Percentiles rank a stretch among this genome's conserved stretches.
Evolutionary conservation across 768 basidiomycete species (phyloP).

Genomic region (Lactarius sanguifluus): DNA sequence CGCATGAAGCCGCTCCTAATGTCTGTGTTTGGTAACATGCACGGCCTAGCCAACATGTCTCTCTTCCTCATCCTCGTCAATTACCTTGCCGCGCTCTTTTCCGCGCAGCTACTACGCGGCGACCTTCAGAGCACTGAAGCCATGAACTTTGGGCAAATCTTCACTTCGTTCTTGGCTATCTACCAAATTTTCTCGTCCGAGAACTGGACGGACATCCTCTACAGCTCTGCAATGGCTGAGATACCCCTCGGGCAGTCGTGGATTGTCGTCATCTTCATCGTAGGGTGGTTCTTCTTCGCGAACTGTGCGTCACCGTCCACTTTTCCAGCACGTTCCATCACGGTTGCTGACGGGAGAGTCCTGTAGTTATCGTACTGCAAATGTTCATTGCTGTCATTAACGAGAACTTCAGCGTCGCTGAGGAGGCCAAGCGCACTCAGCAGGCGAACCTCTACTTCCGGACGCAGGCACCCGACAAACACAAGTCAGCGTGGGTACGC

Average conservation of each 20-base stretch:
- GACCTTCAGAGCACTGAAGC: conserved; percentile 55
- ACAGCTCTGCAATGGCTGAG: conserved; percentile 62
- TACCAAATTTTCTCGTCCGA: conserved; percentile 93
- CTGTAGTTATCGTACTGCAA: conserved; percentile 81
- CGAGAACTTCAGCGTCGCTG: conserved; percentile 91
- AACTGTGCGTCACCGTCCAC: conserved; percentile 64
- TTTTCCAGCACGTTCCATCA: background rate
- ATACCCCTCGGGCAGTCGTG: conserved; percentile 63
- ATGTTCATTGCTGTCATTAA: conserved; percentile 98
- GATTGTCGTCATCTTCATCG: conserved; percentile 68
- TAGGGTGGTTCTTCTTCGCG: conserved; percentile 86
- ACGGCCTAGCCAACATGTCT: conserved; percentile 88
- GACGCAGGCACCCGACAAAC: conserved; percentile 50
- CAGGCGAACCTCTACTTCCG: conserved; percentile 74
- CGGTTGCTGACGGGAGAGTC: background rate
- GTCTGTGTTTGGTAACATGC: conserved; percentile 89
- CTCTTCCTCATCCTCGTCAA: conserved; percentile 88
- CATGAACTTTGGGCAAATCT: conserved; percentile 81
- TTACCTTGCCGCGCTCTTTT: conserved; percentile 79
- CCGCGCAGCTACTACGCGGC: conserved; percentile 82
- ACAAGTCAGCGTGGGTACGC: conserved; percentile 61
- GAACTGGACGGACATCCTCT: conserved; percentile 85
- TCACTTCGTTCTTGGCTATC: conserved; percentile 80
- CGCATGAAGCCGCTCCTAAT: conserved; percentile 85
- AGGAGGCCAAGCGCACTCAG: conserved; percentile 80